phyloP scores from a whole-genome alignment of 164 flowering plant genomes.

The Tetracentron sinense region DNA sequence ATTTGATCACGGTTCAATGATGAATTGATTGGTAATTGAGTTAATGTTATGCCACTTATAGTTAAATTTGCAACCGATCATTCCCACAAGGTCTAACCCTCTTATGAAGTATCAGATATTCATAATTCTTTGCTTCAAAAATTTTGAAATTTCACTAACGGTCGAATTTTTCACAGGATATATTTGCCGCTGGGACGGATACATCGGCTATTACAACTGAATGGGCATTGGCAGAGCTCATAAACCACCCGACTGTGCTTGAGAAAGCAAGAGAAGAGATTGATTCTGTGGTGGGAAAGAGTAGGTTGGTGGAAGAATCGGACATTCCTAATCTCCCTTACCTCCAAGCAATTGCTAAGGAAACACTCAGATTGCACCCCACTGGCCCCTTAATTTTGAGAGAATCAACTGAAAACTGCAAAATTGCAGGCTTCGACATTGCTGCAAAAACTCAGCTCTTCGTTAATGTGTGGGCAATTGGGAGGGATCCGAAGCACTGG shows the following conservation, averaged over 20 bases:
- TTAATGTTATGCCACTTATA: too few species aligned
- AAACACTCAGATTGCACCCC: background rate
- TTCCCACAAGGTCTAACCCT: too few species aligned
- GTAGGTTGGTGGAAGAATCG: background rate
- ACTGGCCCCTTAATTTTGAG: background rate
- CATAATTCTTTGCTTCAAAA: too few species aligned
- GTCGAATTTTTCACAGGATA: background rate
- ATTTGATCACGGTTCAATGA: too few species aligned
- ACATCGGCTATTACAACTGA: background rate
- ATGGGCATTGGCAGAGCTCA: constrained; percentile 6
- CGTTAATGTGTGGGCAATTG: background rate
- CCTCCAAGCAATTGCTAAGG: background rate
- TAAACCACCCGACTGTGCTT: background rate
- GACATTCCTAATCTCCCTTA: background rate
- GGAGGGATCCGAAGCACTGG: background rate
- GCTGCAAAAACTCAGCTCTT: background rate
- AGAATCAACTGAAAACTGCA: background rate
- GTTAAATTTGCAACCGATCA: too few species aligned
- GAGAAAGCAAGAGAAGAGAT: constrained; percentile 6
- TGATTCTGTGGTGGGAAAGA: background rate
- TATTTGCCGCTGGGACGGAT: background rate
- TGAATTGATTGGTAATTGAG: too few species aligned
- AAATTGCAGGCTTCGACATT: background rate
- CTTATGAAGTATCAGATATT: too few species aligned
- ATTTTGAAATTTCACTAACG: too few species aligned